Base-by-base conservation (phyloP, 176 grass and related monocot species). In the Echinochloa phyllopogon region DNA sequence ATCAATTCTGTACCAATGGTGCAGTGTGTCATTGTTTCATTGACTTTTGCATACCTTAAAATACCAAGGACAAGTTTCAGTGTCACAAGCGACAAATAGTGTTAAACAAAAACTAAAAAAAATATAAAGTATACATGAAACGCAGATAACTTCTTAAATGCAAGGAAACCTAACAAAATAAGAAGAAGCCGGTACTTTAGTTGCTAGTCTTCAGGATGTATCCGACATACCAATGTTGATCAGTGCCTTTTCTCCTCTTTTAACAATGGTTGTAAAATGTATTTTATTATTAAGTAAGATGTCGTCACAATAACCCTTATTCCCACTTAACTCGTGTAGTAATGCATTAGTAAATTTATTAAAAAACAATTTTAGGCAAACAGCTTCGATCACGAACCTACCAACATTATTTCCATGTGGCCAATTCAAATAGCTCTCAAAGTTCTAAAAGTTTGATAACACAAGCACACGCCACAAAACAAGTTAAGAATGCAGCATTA, bases 1-100 rank as follows among this genome's bases (percentile, higher is more conserved):
- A 85, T 94, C 75, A 95, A 80, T 87, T 98, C 89, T 76, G 91
- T 85, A 49, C 93, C 96, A 86, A 98, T 78, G 29, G 85, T 92
- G 77, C 96, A 95, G 23, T 82, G 77, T 38, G 93, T 92, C 91
- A 98, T 94, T 86, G 52, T 74, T 64, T 98, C 96, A 66, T 87
- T 94, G 44, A 98, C 83, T 88, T 98, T 98, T 82, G 93, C 87
- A 82, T 95, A 98, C 87, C 96, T 98, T 83, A 79, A 75, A 90
- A 44, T 77, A 87, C 10, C 6, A 50, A 94, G 43, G 23, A 49
- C 11, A 27, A 72, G 6, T 72, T 72, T 72, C 42, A 48, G 68
- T 25, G 20, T 69, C 65, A 41, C 38, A 42, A 69, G 65, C 65
- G n/a, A 12, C 38, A 47, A 25, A 71, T 47, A 71, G 69, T 49